These are phyloP conservation scores for Paramecium octaurelia DNA, from an alignment of 73 alveolate species.

Conservation along the genomic window DNA sequence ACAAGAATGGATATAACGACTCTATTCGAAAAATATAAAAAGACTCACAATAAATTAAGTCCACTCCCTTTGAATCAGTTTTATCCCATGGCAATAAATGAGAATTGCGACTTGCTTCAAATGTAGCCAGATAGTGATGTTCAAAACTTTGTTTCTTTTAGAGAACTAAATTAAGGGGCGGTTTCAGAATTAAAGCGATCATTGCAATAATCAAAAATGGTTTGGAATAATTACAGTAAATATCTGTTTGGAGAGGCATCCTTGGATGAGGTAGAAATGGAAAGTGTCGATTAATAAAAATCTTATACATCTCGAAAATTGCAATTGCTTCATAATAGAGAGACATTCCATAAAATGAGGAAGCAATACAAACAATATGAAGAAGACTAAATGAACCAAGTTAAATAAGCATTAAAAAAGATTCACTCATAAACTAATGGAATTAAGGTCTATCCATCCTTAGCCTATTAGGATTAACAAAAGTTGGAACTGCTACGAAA, in stretches of 20 bases:
- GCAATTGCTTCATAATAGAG: slow-evolving; percentile 7
- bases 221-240: slow-evolving; percentile 44
- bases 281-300: background rate
- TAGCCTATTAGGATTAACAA: slow-evolving; percentile 10
- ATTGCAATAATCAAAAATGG: background rate
- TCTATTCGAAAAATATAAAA: background rate
- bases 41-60: background rate
- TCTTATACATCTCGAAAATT: background rate
- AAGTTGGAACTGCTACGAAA: background rate
- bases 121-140: background rate
- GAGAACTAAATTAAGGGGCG: slow-evolving; percentile 7
- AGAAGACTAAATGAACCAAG: background rate
- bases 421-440: background rate
- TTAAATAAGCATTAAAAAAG: background rate
- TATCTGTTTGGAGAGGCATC: background rate
- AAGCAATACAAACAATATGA: background rate
- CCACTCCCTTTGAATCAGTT: slow-evolving; percentile 10
- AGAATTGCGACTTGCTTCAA: background rate
- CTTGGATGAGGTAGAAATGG: background rate
- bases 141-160: background rate
- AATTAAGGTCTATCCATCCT: background rate
- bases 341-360: background rate
- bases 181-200: slow-evolving; percentile 46
- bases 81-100: background rate
- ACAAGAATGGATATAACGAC: background rate